These are phyloP conservation scores for Thermochaetoides thermophila DNA, from an alignment of 495 filamentous ascomycete genomes.

Conservation along the genomic window DNA sequence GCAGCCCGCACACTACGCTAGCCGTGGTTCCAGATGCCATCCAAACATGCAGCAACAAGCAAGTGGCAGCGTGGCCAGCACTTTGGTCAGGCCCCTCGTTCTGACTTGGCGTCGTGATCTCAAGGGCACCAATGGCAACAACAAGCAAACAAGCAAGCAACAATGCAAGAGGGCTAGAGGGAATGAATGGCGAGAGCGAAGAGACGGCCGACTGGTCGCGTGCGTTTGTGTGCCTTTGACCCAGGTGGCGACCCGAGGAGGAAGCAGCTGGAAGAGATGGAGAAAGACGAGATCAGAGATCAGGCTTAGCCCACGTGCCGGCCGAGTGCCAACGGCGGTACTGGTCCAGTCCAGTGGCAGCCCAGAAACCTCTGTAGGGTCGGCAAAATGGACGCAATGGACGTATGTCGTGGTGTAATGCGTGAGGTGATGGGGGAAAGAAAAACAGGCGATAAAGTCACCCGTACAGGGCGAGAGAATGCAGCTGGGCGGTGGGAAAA, in stretches of 20 bases:
- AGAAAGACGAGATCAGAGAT: constrained; percentile 11
- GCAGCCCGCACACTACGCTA: too few species aligned
- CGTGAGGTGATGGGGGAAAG: constrained; percentile 8
- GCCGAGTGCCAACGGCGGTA: constrained; percentile 9
- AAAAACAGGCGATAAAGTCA: constrained; percentile 8
- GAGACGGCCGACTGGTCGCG: too few species aligned
- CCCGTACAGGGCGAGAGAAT: constrained; percentile 3
- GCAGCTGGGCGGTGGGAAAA: background rate
- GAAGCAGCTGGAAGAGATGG: constrained; percentile 1
- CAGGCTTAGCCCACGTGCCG: constrained; percentile 18
- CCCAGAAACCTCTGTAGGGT: too few species aligned
- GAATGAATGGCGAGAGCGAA: too few species aligned
- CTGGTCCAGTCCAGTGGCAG: constrained; percentile 3
- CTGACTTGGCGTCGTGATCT: constrained; percentile 1
- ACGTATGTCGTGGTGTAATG: constrained; percentile 9
- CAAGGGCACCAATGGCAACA: too few species aligned
- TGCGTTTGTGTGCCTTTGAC: too few species aligned
- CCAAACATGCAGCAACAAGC: too few species aligned
- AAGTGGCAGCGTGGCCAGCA: too few species aligned
- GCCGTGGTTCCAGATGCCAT: too few species aligned
- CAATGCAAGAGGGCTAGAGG: too few species aligned
- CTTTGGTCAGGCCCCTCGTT: constrained; percentile 1
- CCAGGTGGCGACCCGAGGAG: background rate
- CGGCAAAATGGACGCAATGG: too few species aligned
- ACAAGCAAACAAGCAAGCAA: too few species aligned